Evolutionary conservation across 352 stramenopile species (phyloP).

Genomic region (Phytophthora crassamura): DNA sequence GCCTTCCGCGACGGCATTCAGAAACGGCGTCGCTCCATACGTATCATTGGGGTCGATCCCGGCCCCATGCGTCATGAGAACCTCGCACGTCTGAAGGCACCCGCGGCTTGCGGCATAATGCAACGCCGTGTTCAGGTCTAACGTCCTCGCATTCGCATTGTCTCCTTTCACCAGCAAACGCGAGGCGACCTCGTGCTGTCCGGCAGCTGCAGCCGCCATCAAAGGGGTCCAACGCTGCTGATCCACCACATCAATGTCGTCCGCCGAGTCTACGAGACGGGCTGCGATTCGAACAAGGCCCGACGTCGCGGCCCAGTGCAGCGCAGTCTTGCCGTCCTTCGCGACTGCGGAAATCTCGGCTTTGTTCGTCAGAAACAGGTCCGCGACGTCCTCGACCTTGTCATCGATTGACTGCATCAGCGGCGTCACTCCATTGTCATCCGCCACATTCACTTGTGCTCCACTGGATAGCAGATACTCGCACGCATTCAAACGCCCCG

Average conservation of each 20-base stretch:
- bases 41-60: not conserved
- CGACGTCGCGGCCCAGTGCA: not conserved
- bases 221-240: not conserved
- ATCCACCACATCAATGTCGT: not conserved
- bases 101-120: conserved; percentile 2
- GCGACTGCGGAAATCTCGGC: not conserved
- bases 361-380: too few species aligned
- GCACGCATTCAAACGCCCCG: not conserved
- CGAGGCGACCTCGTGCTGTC: not conserved
- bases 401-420: too few species aligned
- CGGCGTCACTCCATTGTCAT: too few species aligned
- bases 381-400: too few species aligned
- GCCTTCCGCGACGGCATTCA: not conserved
- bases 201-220: conserved; percentile 1
- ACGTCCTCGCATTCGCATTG: not conserved
- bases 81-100: not conserved
- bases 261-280: not conserved
- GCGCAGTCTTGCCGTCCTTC: not conserved
- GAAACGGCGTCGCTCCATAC: not conserved
- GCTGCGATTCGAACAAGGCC: not conserved
- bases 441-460: too few species aligned
- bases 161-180: not conserved
- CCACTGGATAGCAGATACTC: too few species aligned
- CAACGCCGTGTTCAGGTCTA: not conserved
- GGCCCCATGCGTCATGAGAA: not conserved